A percentile compares a stretch with the other conserved stretches of the same genome.
Evolutionary conservation across 1,284 basidiomycete genomes (phyloP).

Genomic region (Takashimella koratensis): DNA sequence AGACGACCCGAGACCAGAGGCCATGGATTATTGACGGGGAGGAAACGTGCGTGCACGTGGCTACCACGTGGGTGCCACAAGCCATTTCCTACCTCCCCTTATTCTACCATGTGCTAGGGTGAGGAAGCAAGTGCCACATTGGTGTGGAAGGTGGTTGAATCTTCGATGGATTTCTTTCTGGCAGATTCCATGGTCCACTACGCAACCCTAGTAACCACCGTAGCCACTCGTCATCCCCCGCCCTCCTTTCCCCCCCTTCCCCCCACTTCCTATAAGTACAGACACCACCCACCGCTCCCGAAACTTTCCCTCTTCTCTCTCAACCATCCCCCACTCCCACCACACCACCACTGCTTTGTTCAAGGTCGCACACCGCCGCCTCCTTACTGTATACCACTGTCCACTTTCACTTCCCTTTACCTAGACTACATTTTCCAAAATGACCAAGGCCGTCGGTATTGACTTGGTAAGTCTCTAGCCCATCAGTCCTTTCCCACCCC

Average conservation of each 20-base stretch:
- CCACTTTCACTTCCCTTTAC: background rate
- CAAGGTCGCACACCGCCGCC: background rate
- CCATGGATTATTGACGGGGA: no score
- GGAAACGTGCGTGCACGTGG: no score
- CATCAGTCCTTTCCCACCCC: background rate
- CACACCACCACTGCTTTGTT: no score
- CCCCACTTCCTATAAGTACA: background rate
- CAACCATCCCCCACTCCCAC: background rate
- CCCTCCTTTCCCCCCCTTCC: background rate
- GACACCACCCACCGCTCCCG: background rate
- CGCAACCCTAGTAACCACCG: background rate
- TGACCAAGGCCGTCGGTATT: conserved; percentile 4
- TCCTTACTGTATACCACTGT: background rate
- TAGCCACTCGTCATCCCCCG: background rate
- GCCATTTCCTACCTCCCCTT: no score
- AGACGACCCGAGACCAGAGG: no score
- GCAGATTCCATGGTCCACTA: background rate
- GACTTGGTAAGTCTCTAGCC: conserved; percentile 1
- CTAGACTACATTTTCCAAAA: background rate
- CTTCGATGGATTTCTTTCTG: no score
- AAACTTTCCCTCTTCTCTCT: background rate
- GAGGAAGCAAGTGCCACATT: no score
- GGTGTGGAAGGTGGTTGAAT: no score
- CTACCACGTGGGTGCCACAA: no score
- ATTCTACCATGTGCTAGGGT: no score